These are phyloP conservation scores for Kregervanrija pseudodelftensis DNA, from an alignment of 805 yeast genomes.

Conservation along the genomic window DNA sequence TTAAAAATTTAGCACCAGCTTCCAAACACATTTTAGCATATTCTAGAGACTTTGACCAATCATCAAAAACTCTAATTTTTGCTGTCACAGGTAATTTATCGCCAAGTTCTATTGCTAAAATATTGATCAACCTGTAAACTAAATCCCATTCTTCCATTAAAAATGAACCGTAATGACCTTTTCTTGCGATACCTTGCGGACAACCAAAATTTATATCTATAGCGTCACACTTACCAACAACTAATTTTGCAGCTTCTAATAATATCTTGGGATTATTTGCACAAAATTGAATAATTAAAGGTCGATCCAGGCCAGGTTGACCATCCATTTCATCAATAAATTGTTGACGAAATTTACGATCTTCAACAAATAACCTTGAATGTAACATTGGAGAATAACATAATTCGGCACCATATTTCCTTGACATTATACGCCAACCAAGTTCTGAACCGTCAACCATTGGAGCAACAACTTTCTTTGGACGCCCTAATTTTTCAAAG, in stretches of 20 bases:
- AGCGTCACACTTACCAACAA: slow-evolving; percentile 85
- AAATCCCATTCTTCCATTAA: slow-evolving; percentile 96
- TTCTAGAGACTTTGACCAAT: slow-evolving; percentile 70
- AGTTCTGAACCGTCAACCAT: slow-evolving; percentile 97
- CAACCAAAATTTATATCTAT: slow-evolving; percentile 95
- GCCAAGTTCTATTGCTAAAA: slow-evolving; percentile 64
- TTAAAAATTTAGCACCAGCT: slow-evolving; percentile 94
- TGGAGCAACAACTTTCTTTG: slow-evolving; percentile 88
- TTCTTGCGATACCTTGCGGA: slow-evolving; percentile 95
- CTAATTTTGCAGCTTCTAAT: slow-evolving; percentile 71
- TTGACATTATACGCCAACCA: slow-evolving; percentile 86
- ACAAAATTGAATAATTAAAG: slow-evolving; percentile 90
- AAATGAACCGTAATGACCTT: slow-evolving; percentile 93
- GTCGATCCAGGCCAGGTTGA: slow-evolving; percentile 59
- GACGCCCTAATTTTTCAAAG: slow-evolving; percentile 62
- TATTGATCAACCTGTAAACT: slow-evolving; percentile 62
- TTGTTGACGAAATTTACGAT: slow-evolving; percentile 69
- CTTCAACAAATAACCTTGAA: slow-evolving; percentile 81
- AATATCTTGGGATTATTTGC: slow-evolving; percentile 90
- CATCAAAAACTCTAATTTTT: slow-evolving; percentile 84
- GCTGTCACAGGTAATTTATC: slow-evolving; percentile 79
- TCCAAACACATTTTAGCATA: slow-evolving; percentile 84
- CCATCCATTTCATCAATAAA: slow-evolving; percentile 77
- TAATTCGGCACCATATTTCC: slow-evolving; percentile 85
- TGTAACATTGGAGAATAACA: slow-evolving; percentile 98